Evolutionary conservation across 495 filamentous ascomycete genomes (phyloP).

Genomic region (Bryoglossum gracile): DNA sequence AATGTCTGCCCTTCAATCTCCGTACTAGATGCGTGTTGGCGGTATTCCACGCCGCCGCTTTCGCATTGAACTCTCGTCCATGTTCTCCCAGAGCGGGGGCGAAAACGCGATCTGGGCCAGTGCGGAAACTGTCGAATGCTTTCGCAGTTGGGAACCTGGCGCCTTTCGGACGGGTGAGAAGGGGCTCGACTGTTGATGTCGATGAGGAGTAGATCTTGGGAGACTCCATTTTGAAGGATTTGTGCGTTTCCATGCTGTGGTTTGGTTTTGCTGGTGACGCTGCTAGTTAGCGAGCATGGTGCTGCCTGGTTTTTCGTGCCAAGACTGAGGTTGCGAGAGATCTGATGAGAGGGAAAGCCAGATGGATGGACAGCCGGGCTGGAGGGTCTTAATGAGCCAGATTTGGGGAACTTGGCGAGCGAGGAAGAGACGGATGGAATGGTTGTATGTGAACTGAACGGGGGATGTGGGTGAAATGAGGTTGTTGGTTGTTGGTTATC

Average conservation of each 20-base stretch:
- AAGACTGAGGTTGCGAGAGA: no score
- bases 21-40: conserved; percentile 70
- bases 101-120: conserved; percentile 1
- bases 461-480: no score
- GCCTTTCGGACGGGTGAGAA: conserved; percentile 14
- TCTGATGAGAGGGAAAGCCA: no score
- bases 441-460: no score
- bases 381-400: no score
- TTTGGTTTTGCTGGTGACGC: background rate
- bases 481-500: no score
- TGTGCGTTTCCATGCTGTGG: conserved; percentile 3
- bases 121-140: conserved; percentile 22
- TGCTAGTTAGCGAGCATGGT: background rate
- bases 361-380: no score
- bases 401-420: no score
- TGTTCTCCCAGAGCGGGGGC: conserved; percentile 3
- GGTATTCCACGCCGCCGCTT: conserved; percentile 66
- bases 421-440: no score
- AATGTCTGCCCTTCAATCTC: conserved; percentile 72
- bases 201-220: conserved; percentile 16
- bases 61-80: conserved; percentile 53
- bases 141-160: conserved; percentile 11
- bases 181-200: conserved; percentile 15
- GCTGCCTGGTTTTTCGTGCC: no score
- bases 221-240: conserved; percentile 15